Evolutionary conservation across 208 protist species (phyloP).

Genomic region (Crithidia mellificae): DNA sequence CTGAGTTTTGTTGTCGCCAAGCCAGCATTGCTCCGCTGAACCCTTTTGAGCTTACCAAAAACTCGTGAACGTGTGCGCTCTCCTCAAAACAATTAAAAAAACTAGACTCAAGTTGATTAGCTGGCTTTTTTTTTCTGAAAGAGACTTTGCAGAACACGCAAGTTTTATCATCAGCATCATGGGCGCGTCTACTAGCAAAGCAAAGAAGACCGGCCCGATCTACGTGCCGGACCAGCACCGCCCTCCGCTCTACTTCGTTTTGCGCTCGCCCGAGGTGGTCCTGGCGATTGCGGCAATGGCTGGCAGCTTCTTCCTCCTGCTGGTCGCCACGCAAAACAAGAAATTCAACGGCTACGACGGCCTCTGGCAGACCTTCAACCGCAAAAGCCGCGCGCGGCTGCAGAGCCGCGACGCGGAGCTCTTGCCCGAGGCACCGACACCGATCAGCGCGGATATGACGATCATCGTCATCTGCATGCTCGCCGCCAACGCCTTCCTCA

Average conservation of each 20-base stretch:
- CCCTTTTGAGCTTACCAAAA: too few relatives aligned
- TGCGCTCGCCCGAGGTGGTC: slow-evolving; percentile 25
- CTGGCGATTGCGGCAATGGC: slow-evolving; percentile 2
- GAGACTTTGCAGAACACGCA: too few relatives aligned
- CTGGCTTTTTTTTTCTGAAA: too few relatives aligned
- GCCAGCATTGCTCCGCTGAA: too few relatives aligned
- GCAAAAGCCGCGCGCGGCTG: slow-evolving; percentile 26
- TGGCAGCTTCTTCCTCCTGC: slow-evolving; percentile 12
- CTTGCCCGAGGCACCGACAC: slow-evolving; percentile 18
- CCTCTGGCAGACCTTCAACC: slow-evolving; percentile 25
- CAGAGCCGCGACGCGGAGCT: slow-evolving; percentile 31
- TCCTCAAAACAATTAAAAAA: neutral
- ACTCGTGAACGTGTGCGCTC: too few relatives aligned
- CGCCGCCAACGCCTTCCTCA: slow-evolving; percentile 36
- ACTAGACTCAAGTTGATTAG: too few relatives aligned
- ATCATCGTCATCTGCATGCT: slow-evolving; percentile 40
- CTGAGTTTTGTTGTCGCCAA: too few relatives aligned
- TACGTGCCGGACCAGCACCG: slow-evolving; percentile 24
- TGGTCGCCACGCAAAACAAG: slow-evolving; percentile 7
- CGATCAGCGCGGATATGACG: slow-evolving; percentile 58
- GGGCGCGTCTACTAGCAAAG: slow-evolving; percentile 5
- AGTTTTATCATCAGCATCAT: too few relatives aligned
- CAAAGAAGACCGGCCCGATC: slow-evolving; percentile 19
- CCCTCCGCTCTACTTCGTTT: slow-evolving; percentile 9
- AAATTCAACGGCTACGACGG: slow-evolving; percentile 14